These are phyloP conservation scores for Scedosporium minutisporum DNA, from an alignment of 2,329 filamentous ascomycete species.

Conservation along the genomic window DNA sequence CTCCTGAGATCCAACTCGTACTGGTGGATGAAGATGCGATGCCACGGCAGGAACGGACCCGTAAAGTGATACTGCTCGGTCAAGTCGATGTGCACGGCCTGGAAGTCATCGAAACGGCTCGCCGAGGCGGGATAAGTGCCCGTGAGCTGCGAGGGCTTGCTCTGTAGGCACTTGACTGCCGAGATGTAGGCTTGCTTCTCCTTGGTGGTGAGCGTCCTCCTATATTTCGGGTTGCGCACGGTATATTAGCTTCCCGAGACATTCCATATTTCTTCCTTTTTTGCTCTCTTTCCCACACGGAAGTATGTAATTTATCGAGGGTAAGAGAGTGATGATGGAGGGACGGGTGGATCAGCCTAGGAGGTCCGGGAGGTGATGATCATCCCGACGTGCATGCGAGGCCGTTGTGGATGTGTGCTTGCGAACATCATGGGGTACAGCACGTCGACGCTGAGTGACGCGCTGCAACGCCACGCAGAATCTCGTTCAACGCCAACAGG, in stretches of 20 bases:
- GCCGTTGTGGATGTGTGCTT: background rate
- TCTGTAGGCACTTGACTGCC: slow-evolving; percentile 15
- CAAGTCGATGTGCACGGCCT: slow-evolving; percentile 16
- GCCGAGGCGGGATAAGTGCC: slow-evolving; percentile 12
- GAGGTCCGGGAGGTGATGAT: background rate
- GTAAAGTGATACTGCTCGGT: slow-evolving; percentile 16
- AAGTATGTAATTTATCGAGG: no score
- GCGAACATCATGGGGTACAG: background rate
- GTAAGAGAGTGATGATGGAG: no score
- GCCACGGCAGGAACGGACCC: slow-evolving; percentile 24
- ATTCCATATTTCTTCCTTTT: no score
- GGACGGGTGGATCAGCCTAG: no score
- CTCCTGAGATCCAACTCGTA: slow-evolving; percentile 16
- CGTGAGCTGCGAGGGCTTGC: slow-evolving; percentile 10
- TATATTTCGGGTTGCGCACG: background rate
- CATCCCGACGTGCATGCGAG: background rate
- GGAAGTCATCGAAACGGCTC: slow-evolving; percentile 17
- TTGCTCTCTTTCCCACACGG: no score
- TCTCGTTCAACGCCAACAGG: background rate
- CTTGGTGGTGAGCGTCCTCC: slow-evolving; percentile 10
- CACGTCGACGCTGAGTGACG: background rate
- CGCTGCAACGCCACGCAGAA: background rate
- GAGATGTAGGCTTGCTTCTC: slow-evolving; percentile 15
- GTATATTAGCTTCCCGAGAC: background rate
- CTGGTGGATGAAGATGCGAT: slow-evolving; percentile 10